A percentile compares a stretch with the other conserved stretches of the same genome.
Evolutionary conservation across 2,329 filamentous ascomycete genomes (phyloP).

Genomic region (Alternaria ethzedia): DNA sequence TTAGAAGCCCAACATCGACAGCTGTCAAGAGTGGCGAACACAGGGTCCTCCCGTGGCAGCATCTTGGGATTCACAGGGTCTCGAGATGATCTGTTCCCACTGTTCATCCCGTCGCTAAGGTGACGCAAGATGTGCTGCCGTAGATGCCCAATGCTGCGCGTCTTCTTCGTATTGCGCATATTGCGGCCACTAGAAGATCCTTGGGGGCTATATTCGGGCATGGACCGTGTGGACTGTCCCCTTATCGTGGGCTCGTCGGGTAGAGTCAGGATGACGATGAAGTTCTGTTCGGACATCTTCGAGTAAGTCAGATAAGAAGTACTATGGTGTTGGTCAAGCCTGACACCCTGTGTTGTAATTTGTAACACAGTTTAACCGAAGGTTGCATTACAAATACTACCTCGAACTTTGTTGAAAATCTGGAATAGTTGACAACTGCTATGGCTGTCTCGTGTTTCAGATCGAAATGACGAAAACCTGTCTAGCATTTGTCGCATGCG

Average conservation of each 20-base stretch:
- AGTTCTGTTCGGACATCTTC: not conserved
- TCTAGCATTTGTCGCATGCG: not conserved
- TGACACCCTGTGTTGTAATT: not conserved
- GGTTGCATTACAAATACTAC: not conserved
- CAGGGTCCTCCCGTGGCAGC: not conserved
- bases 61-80: slow-evolving; percentile 6
- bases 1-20: slow-evolving; percentile 2
- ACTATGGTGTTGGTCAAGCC: not conserved
- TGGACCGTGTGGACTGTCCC: not conserved
- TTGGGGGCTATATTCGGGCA: not conserved
- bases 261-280: not conserved
- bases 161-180: slow-evolving; percentile 6
- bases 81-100: slow-evolving; percentile 2
- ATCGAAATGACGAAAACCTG: not conserved
- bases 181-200: not conserved
- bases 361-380: not conserved
- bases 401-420: not conserved
- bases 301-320: not conserved
- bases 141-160: slow-evolving; percentile 8
- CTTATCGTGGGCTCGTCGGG: not conserved
- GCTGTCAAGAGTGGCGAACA: not conserved
- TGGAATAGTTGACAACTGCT: not conserved
- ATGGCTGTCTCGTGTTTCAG: not conserved
- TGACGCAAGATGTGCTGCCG: slow-evolving; percentile 6
- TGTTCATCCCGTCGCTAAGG: slow-evolving; percentile 5